Base-by-base conservation (phyloP, 2,329 filamentous ascomycete genomes). In the Neoscytalidium dimidiatum region DNA sequence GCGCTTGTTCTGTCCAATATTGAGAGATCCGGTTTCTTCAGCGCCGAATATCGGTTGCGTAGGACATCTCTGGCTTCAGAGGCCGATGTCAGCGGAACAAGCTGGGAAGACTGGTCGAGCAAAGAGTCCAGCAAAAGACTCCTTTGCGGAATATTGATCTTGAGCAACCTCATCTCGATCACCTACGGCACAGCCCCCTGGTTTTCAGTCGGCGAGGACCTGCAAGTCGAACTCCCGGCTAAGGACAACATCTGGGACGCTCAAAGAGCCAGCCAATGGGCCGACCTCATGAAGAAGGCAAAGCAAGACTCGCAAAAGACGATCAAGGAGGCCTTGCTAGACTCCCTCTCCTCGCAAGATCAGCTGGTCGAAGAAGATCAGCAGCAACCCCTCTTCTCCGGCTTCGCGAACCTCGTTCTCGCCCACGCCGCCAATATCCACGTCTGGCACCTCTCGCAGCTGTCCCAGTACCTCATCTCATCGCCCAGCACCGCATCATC, bases 391-490 rank as follows among this genome's bases (percentile, higher is more conserved):
- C n/a, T n/a, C 64, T 62, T 60, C 33, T 46, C 41, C 11, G 69
- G 71, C 3, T 73, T 77, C 44, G 72, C 73, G 7, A 71, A 71
- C 52, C 72, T 72, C 14, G 70, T 75, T 14, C 66, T 76, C 26
- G 76, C 74, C 68, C 75, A 78, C 65, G 75, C 74, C 9, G 71
- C 77, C 21, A 75, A 73, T 53, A 71, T 76, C 49, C 72, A 78
- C 56, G 73, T 77, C 67, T 77, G 73, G 71, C 70, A 72, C 64
- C 65, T 74, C 4, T 71, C 74, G 11, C 73, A 78, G 62, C 72
- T 71, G 23, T 71, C 72, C 2, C 71, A 76, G 35, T 69, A 69
- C 23, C 71, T 74, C 52, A 66, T 66, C 28, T 4, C n/a, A n/a
- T n/a, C 38, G 9, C 56, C 67, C 31, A n/a, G 7, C 21, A 21